phyloP scores from a whole-genome alignment of 2,329 filamentous ascomycete species.

The Exserohilum turcica region DNA sequence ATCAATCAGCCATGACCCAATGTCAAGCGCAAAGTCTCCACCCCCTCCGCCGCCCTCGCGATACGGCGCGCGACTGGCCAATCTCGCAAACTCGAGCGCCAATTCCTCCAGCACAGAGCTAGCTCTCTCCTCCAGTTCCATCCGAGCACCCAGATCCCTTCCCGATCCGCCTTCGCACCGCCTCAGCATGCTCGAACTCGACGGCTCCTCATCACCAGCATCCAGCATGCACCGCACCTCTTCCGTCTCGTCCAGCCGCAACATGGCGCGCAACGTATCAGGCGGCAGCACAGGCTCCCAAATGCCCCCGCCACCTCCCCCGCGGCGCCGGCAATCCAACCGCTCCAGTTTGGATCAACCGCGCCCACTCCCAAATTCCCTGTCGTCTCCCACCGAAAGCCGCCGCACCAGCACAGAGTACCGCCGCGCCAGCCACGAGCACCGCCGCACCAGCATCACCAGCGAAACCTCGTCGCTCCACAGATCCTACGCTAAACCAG shows the following conservation, averaged over 20 bases:
- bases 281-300: constrained; percentile 27
- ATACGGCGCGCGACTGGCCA: constrained; percentile 36
- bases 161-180: constrained; percentile 30
- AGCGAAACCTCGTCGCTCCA: constrained; percentile 39
- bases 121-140: constrained; percentile 25
- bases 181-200: constrained; percentile 33
- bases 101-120: constrained; percentile 40
- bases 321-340: constrained; percentile 40
- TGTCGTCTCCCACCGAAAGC: constrained; percentile 33
- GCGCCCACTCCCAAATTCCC: constrained; percentile 23
- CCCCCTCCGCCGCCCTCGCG: constrained; percentile 44
- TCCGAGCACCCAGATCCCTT: constrained; percentile 27
- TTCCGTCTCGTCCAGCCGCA: constrained; percentile 36
- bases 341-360: constrained; percentile 42
- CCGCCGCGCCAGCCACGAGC: constrained; percentile 36
- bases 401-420: constrained; percentile 37
- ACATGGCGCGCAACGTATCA: constrained; percentile 30
- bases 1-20: constrained; percentile 20
- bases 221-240: constrained; percentile 31
- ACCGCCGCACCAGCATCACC: constrained; percentile 39
- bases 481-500: constrained; percentile 30
- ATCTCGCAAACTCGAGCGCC: constrained; percentile 30
- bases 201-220: constrained; percentile 26
- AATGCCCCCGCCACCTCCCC: constrained; percentile 41
- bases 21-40: constrained; percentile 31